These are phyloP conservation scores for Botrytis squamosa DNA, from an alignment of 2,329 filamentous ascomycete genomes.

Conservation along the genomic window DNA sequence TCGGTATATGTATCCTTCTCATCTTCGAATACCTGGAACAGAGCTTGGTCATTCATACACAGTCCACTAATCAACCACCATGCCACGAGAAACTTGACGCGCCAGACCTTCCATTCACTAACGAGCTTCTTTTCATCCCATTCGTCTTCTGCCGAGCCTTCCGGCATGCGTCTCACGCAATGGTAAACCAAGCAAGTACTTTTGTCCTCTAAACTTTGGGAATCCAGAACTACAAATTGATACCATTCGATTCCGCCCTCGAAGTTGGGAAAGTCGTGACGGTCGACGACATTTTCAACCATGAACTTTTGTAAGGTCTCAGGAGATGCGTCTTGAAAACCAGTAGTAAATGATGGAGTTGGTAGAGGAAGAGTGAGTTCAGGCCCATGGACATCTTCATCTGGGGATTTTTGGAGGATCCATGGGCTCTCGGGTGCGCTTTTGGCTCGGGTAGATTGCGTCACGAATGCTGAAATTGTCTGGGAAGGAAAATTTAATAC, in stretches of 20 bases:
- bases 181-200: slow-evolving; percentile 3
- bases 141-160: not conserved
- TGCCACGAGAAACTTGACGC: slow-evolving; percentile 10
- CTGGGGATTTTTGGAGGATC: not conserved
- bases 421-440: not conserved
- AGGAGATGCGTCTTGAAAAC: not conserved
- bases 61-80: not conserved
- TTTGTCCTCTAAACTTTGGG: not conserved
- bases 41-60: not conserved
- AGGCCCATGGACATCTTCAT: not conserved
- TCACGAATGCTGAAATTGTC: not conserved
- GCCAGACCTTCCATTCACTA: slow-evolving; percentile 11
- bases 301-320: not conserved
- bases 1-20: not conserved
- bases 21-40: not conserved
- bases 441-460: not conserved
- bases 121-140: not conserved
- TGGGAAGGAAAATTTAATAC: not conserved
- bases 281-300: not conserved
- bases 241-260: not conserved
- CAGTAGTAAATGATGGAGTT: not conserved
- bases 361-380: not conserved
- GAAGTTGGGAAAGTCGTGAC: not conserved
- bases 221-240: not conserved
- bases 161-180: not conserved